Evolutionary conservation across 176 grass and related monocot species (phyloP), one percentile per base, ranked within the genome.

Genomic region (Eleusine indica): DNA sequence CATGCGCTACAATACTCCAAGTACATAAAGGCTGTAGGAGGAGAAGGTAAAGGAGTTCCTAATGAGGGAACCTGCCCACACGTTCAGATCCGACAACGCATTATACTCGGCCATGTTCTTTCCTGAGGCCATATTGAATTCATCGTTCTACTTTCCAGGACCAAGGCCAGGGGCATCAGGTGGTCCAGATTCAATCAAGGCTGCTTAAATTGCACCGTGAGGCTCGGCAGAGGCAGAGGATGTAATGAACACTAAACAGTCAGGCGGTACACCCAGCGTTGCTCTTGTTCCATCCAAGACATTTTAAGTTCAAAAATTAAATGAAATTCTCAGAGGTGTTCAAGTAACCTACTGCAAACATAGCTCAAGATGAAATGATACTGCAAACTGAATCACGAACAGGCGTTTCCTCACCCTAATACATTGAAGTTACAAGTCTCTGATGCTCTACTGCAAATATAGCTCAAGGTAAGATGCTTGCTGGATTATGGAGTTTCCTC

Each of bases 41-140:
- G n/a, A 42, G n/a, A 46, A 46, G 42, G 25, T 3, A 15, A 12
- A 32, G 11, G 14, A 13, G 71, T 14, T 11, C 1, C 71, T 52
- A 46, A 73, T 17, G 71, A 32, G 15, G 49, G 13, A 51, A 4
- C 70, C 70, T 73, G 51, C 51, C 51, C 28, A 35, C 28, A 35
- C 25, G 46, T 4, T 13, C 73, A 39, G 8, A 69, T 69, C 69
- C 30, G 61, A 42, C 61, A 32, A 12, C 61, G 47, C 18, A 79
- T 70, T 81, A 81, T 19, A n/a, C 16, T 70, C 65, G 18, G 67
- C 46, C 83, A 86, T 72, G 78, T 73, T 82, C 83, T 28, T 37
- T 32, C 25, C 8, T 10, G 46, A 11, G 57, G 22, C 46, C 28
- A 40, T 66, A 78, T 32, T 86, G n/a, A 85, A 81, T 77, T 66